phyloP scores from a whole-genome alignment of 164 flowering plant genomes.

The Umbilicus rupestris region DNA sequence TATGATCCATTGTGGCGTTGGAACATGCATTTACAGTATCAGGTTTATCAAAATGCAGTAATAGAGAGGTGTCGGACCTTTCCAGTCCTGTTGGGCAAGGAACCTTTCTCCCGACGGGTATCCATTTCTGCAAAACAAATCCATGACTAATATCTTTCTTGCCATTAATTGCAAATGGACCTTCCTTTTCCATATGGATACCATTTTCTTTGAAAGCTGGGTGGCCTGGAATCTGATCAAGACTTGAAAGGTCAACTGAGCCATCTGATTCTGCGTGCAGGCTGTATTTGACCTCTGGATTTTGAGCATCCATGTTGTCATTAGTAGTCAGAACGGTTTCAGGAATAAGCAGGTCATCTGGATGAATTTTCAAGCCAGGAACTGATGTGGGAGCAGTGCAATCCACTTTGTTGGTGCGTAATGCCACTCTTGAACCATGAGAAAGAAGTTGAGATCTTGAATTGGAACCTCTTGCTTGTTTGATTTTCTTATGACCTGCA shows the following conservation, averaged over 20 bases:
- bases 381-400: slow-evolving; percentile 14
- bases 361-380: slow-evolving; percentile 14
- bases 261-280: slow-evolving; percentile 10
- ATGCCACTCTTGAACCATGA: slow-evolving; percentile 8
- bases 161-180: slow-evolving; percentile 15
- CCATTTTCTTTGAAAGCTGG: slow-evolving; percentile 15
- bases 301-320: slow-evolving; percentile 11
- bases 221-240: slow-evolving; percentile 13
- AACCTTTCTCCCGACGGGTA: slow-evolving; percentile 35
- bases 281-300: slow-evolving; percentile 7
- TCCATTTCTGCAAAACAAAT: slow-evolving; percentile 34
- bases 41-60: slow-evolving; percentile 16
- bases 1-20: slow-evolving; percentile 13
- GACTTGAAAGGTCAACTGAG: slow-evolving; percentile 12
- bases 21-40: slow-evolving; percentile 10
- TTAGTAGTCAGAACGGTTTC: slow-evolving; percentile 6
- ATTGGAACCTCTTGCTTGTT: slow-evolving; percentile 10
- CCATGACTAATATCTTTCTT: slow-evolving; percentile 26
- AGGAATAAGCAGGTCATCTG: slow-evolving; percentile 12
- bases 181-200: slow-evolving; percentile 18
- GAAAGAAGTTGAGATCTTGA: slow-evolving; percentile 13
- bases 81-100: slow-evolving; percentile 12
- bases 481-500: slow-evolving; percentile 12
- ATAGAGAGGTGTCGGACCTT: slow-evolving; percentile 14
- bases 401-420: slow-evolving; percentile 12